A percentile compares a stretch with the other conserved stretches of the same genome.
These are phyloP conservation scores for Auricularia sp. DNA, from an alignment of 768 basidiomycete genomes.

Conservation along the genomic window DNA sequence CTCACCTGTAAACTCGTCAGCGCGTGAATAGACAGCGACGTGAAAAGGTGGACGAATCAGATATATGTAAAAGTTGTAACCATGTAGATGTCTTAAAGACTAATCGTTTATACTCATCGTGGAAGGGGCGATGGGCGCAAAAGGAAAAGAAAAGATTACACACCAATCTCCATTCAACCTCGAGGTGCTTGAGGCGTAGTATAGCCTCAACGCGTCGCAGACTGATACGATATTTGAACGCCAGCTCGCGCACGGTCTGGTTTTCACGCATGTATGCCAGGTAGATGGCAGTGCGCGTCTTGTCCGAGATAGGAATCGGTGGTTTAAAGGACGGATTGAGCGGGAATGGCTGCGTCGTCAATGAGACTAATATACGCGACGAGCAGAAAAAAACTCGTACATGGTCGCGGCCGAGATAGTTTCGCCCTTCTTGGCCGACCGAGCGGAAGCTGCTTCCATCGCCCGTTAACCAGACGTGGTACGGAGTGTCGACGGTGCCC, in stretches of 20 bases:
- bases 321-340: conserved; percentile 79
- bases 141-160: conserved; percentile 20
- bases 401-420: neutral
- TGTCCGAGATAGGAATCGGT: conserved; percentile 63
- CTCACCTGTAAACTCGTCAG: conserved; percentile 6
- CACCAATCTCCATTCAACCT: conserved; percentile 64
- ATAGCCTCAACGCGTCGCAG: conserved; percentile 78
- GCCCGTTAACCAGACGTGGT: neutral
- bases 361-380: neutral
- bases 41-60: conserved; percentile 24
- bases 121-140: conserved; percentile 9
- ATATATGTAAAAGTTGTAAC: conserved; percentile 49
- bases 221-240: conserved; percentile 54
- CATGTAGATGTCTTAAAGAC: conserved; percentile 77
- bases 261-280: conserved; percentile 38
- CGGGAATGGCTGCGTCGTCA: conserved; percentile 60
- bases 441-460: neutral
- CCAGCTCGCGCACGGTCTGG: conserved; percentile 50
- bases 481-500: neutral
- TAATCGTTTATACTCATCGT: conserved; percentile 77
- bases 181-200: conserved; percentile 70
- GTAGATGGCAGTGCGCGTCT: conserved; percentile 48
- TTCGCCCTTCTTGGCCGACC: neutral
- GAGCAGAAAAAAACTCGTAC: neutral
- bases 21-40: neutral